Conservation (phyloP, 176 grass and related monocot species). For the Zoysia japonica region DNA sequence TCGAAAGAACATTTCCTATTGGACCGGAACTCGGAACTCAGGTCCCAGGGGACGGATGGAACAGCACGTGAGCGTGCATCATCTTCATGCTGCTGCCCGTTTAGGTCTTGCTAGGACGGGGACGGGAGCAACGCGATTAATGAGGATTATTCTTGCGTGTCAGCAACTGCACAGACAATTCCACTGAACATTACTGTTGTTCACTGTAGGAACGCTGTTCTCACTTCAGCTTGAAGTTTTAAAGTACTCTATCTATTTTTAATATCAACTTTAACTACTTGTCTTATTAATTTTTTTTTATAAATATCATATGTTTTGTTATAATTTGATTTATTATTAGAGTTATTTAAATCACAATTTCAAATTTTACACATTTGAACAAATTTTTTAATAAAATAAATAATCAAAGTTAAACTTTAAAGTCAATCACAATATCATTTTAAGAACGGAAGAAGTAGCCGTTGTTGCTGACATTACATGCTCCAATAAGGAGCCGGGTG, state of each 20-base stretch:
- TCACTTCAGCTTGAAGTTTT: not conserved
- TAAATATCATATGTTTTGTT: no score
- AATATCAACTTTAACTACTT: no score
- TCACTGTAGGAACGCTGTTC: constrained; percentile 5
- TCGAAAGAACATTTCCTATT: constrained; percentile 39
- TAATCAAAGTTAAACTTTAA: no score
- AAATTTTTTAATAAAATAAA: no score
- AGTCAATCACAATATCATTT: no score
- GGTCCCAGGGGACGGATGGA: constrained; percentile 6
- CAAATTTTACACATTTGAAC: no score
- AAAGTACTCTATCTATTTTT: no score
- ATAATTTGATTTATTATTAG: no score
- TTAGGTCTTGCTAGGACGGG: constrained; percentile 16
- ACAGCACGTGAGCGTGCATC: constrained; percentile 28
- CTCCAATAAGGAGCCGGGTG: not conserved
- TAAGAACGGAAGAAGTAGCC: no score
- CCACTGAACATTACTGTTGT: not conserved
- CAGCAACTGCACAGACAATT: constrained; percentile 40
- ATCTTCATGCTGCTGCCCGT: constrained; percentile 9
- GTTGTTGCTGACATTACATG: constrained; percentile 24
- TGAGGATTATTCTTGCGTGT: constrained; percentile 42
- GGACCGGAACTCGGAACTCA: constrained; percentile 23
- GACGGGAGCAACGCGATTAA: constrained; percentile 39
- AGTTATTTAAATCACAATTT: no score
- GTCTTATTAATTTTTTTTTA: no score